Evolutionary conservation across 225 moss, liverwort and hornwort species (phyloP).

Genomic region (Anthoceros angustus): DNA sequence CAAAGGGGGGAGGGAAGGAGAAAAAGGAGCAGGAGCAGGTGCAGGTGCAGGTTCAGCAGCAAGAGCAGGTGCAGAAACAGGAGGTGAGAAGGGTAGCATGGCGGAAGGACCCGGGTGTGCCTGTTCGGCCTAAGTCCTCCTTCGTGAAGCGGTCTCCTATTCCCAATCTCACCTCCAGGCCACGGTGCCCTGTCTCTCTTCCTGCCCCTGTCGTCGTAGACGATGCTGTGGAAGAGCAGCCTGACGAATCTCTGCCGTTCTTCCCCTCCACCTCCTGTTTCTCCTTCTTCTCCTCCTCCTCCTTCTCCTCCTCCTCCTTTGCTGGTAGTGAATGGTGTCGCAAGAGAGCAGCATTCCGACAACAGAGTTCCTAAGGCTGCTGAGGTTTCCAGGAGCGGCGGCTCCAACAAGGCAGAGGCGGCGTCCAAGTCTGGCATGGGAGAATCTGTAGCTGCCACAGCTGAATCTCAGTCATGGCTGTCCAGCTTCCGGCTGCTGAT

Average conservation of each 20-base stretch:
- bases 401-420: background rate
- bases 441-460: background rate
- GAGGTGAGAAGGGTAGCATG: conserved; percentile 10
- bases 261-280: too few relatives aligned
- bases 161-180: background rate
- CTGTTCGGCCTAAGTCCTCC: conserved; percentile 18
- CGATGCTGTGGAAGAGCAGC: too few relatives aligned
- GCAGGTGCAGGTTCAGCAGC: background rate
- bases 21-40: background rate
- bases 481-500: background rate
- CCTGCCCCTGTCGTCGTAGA: too few relatives aligned
- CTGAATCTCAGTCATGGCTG: background rate
- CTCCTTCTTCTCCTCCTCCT: too few relatives aligned
- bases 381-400: background rate
- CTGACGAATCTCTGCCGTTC: too few relatives aligned
- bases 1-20: conserved; percentile 9
- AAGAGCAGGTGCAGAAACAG: background rate
- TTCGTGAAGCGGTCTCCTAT: conserved; percentile 45
- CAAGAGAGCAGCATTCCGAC: background rate
- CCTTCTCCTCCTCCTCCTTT: too few relatives aligned
- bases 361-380: background rate
- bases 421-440: background rate
- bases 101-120: conserved; percentile 7
- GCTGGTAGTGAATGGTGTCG: too few relatives aligned
- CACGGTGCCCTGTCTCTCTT: too few relatives aligned